Evolutionary conservation across 139 green algal genomes (phyloP).

Genomic region (Chlorella sp.): DNA sequence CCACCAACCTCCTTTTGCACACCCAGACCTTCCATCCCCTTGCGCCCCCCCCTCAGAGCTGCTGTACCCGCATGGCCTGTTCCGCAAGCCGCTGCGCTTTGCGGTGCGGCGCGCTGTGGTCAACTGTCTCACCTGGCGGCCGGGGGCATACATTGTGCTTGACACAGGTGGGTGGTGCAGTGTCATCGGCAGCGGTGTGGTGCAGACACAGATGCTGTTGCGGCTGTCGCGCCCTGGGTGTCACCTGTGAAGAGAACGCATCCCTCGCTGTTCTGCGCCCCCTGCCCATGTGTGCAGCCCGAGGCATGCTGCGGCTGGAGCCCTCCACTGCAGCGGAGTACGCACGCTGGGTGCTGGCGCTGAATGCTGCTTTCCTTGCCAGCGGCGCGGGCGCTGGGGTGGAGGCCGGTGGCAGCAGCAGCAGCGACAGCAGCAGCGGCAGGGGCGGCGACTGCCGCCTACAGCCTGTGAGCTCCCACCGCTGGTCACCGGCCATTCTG

Average conservation of each 20-base stretch:
- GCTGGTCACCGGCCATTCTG: conserved; percentile 15
- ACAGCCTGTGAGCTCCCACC: neutral
- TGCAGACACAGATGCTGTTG: neutral
- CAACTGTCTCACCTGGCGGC: conserved; percentile 13
- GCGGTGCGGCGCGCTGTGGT: conserved; percentile 9
- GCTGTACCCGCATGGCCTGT: conserved; percentile 17
- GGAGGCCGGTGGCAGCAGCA: neutral
- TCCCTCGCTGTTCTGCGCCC: too few relatives aligned
- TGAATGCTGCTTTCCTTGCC: conserved; percentile 38
- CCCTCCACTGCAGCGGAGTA: conserved; percentile 32
- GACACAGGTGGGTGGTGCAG: conserved; percentile 27
- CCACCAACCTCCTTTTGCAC: neutral
- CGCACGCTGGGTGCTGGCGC: conserved; percentile 42
- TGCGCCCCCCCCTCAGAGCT: neutral
- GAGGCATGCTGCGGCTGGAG: conserved; percentile 43
- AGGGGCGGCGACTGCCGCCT: neutral
- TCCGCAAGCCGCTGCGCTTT: conserved; percentile 26
- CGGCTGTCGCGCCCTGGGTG: too few relatives aligned
- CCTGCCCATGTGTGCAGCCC: too few relatives aligned
- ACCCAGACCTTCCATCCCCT: neutral
- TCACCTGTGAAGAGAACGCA: too few relatives aligned
- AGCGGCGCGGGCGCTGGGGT: neutral
- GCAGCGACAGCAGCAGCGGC: neutral
- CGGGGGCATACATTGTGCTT: conserved; percentile 27
- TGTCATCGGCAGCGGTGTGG: neutral